Base-by-base conservation (phyloP, 1,284 basidiomycete genomes). In the Wolfiporia cocos region DNA sequence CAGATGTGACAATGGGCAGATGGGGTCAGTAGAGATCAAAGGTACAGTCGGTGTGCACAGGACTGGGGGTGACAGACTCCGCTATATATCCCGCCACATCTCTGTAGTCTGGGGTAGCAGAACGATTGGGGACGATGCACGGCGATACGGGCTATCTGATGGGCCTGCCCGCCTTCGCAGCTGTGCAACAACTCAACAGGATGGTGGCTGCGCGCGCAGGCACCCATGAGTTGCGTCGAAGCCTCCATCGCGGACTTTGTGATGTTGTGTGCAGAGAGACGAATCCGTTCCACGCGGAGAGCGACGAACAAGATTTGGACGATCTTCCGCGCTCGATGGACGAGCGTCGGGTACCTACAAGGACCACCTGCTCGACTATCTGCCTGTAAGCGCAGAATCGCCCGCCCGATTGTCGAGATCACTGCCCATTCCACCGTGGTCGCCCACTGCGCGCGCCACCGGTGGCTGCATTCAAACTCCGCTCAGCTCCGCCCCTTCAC, bases 1-100 rank as follows among this genome's bases (percentile, higher is more conserved):
- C 78, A 55, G 61, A 72, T 73, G 81, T 78, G 55, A 61, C n/a
- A n/a, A n/a, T 66, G 58, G 55, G 41, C 35, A 48, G 46, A 35
- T 20, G 45, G 33, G 34, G 44, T 17, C 10, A 35, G 41, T 22
- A 34, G 23, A 30, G 35, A 28, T 22, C 30, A 37, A 37, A 21
- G 21, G 34, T 18, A 17, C 10, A 30, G 31, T 9, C 17, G 30
- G 21, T 18, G 24, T 29, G 23, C 28, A 31, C 26, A 26, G 18
- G 17, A 37, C 14, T 28, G 26, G 26, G 9, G 7, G 26, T 7
- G 34, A 7, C 34, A 35, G 34, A 35, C 17, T 35, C 34, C 34
- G 34, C 20, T 35, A 20, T 35, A 35, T 35, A 19, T 9, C 20
- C 34, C 34, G 34, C 34, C 20, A 35, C 18, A 33, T 33, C 9